Evolutionary conservation across 2,329 filamentous ascomycete species (phyloP), one percentile per base, ranked within the genome.

Genomic region (Fusarium bulbicola): DNA sequence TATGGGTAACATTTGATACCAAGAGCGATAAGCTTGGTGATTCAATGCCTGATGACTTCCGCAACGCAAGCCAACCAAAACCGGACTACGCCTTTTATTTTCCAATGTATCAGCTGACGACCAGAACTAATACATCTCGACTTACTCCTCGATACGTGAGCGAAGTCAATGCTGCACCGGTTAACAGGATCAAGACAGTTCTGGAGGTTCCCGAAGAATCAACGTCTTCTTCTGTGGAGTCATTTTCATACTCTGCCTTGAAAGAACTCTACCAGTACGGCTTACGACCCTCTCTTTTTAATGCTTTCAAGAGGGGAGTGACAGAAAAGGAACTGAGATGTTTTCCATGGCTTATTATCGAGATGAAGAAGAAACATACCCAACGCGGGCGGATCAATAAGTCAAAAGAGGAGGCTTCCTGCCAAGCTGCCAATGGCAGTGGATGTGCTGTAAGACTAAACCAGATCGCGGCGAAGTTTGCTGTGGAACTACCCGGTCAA

Each of bases 391-490:
- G 1, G 21, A 24, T 42, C 14, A 42, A 42, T 14, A 42, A 42
- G 21, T 42, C 21, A 42, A 42, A 24, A 42, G 18, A 28, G 13
- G 24, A 13, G 3, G 66, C 63, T 13, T 69, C 36, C n/a, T 71
- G 64, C 28, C 72, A 74, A 57, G 72, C 66, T 24, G 61, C 40
- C 3, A 76, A 75, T 24, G 74, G 26, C 4, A 66, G 42, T 3
- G 68, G 60, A 30, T 74, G 68, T 21, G 72, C 75, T 6, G 36
- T 77, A 26, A 59, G 49, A 36, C 26, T 77, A 4, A 65, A 64
- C 21, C 39, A 66, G 10, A 53, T 53, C 15, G n/a, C 62, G 9
- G 68, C 72, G 1, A 24, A 24, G 21, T 42, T 42, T 16, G 21
- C 40, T 24, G 40, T 42, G 21, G 21, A 42, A 42, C 21, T 42